Evolutionary conservation across 345 rosid species (phyloP), one percentile per base, ranked within the genome.

Genomic region (Citrus medica): DNA sequence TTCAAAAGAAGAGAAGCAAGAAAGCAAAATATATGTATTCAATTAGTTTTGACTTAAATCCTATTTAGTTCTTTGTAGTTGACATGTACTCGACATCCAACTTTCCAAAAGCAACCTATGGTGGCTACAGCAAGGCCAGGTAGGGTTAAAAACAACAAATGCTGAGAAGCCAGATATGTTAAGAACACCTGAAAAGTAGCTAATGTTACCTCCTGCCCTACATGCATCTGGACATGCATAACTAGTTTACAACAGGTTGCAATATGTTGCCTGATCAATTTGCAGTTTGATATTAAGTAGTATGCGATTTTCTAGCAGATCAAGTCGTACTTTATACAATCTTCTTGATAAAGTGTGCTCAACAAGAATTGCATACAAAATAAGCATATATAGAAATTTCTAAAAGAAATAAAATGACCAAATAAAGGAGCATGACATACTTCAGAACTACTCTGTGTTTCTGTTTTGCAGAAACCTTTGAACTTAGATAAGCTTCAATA

Each of bases 401-500:
- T 8, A 63, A 76, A 73, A 28, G 53, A 69, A 73, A 64, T 28
- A 55, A 59, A 68, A 72, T 37, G 3, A 46, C 56, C 74, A 78
- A 76, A 55, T 25, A 79, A 46, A 79, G 68, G 72, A 51, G 74
- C 59, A 77, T 17, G 32, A 78, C 97, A 68, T 93, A 95, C 97
- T 92, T 96, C 67, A 79, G 79, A 63, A 94, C 86, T 76, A 94
- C 76, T 85, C 89, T 87, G 66, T 88, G 90, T 79, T 94, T 96
- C 81, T 86, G 94, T 68, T 96, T 96, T 19, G 78, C 83, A 75
- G 97, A 88, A 82, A 91, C 92, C 78, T 86, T 82, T 69, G 97
- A 90, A 80, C 78, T 85, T 74, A 94, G 93, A 88, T 90, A 94
- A 46, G 94, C 94, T 86, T 96, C 99, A 60, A 96, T 88, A 60